phyloP scores from a whole-genome alignment of 1,139 yeast genomes.

The Diutina catenulata region DNA sequence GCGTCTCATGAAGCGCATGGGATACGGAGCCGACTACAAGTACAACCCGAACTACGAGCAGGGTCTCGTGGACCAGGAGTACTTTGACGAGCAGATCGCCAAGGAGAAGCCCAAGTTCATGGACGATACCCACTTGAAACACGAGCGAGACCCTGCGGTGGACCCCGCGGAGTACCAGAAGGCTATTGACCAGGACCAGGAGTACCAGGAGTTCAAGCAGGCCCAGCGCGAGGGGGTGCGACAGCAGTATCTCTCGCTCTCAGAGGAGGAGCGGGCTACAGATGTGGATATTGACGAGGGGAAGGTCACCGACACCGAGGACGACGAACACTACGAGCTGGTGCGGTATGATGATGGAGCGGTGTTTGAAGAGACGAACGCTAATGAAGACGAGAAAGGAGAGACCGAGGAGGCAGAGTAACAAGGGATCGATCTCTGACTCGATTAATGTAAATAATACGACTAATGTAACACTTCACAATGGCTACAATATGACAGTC shows the following conservation, averaged over 20 bases:
- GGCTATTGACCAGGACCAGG: constrained; percentile 15
- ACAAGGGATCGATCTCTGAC: no score
- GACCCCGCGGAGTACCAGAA: constrained; percentile 12
- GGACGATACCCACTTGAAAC: constrained; percentile 28
- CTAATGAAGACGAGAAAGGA: no score
- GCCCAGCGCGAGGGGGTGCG: constrained; percentile 9
- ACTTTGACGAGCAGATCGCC: constrained; percentile 43
- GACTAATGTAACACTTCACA: no score
- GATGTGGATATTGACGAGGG: not conserved
- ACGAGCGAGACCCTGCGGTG: constrained; percentile 17
- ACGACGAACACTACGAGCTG: not conserved
- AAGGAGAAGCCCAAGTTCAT: constrained; percentile 20
- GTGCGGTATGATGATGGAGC: not conserved
- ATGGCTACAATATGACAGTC: no score
- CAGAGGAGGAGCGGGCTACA: not conserved
- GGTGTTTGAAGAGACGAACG: no score
- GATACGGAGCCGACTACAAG: constrained; percentile 74
- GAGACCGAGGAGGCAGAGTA: no score
- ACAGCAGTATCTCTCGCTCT: constrained; percentile 5
- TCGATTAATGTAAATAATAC: no score
- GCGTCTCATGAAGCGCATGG: constrained; percentile 73
- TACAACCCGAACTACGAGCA: constrained; percentile 72
- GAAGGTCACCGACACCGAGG: not conserved
- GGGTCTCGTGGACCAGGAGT: constrained; percentile 64
- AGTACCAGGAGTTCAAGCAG: constrained; percentile 19